Conservation (phyloP, 1,284 basidiomycete genomes). For the Pulveroboletus ridleyi region DNA sequence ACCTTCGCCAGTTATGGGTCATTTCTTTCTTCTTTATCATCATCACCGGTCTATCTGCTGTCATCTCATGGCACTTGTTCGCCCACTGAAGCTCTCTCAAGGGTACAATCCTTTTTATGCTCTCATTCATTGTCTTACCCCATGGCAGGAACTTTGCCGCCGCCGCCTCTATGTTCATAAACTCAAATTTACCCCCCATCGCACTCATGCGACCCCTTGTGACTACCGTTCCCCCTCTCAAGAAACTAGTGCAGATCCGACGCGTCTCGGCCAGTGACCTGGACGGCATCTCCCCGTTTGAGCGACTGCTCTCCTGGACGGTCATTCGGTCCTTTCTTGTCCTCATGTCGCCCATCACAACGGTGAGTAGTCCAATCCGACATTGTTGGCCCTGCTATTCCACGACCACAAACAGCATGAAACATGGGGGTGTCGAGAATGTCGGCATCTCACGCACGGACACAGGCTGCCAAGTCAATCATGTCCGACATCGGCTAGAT, state of each 20-base stretch:
- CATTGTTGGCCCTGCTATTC: too few species aligned
- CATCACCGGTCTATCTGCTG: conserved; percentile 72
- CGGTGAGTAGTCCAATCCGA: too few species aligned
- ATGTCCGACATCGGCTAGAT: too few species aligned
- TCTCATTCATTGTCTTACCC: not conserved
- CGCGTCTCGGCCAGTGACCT: too few species aligned
- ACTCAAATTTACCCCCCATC: conserved; percentile 93
- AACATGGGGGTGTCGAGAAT: too few species aligned
- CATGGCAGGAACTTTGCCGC: conserved; percentile 77
- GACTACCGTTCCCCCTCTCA: conserved; percentile 82
- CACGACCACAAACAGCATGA: too few species aligned
- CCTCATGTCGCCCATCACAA: too few species aligned
- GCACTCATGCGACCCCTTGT: conserved; percentile 93
- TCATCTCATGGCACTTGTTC: conserved; percentile 55
- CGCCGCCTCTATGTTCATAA: conserved; percentile 80
- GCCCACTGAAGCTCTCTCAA: conserved; percentile 67
- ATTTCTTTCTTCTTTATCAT: conserved; percentile 87
- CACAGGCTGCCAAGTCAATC: too few species aligned
- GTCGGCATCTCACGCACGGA: too few species aligned
- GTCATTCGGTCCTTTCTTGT: conserved; percentile 1
- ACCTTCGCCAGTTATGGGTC: conserved; percentile 90
- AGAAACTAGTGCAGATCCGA: too few species aligned
- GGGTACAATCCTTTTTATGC: conserved; percentile 46
- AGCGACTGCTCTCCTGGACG: too few species aligned
- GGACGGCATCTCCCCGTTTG: too few species aligned